Percentiles rank a stretch among this genome's conserved stretches.
phyloP scores from a whole-genome alignment of 164 flowering plant species.

The Nelumbo lutea region DNA sequence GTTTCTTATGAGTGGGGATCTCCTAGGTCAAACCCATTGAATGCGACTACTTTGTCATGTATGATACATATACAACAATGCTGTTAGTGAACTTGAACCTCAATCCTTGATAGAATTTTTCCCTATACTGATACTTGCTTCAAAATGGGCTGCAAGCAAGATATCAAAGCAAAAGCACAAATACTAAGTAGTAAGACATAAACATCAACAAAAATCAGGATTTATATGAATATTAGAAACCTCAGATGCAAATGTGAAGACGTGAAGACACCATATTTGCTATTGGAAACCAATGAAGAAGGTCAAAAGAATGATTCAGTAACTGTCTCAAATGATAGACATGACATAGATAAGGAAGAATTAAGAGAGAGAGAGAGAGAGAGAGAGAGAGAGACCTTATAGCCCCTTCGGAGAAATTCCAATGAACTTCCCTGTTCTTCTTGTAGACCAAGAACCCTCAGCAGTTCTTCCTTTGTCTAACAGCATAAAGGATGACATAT shows the following conservation, averaged over 20 bases:
- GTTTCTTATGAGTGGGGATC: background rate
- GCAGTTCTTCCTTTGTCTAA: slow-evolving; percentile 91
- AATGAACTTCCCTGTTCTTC: slow-evolving; percentile 95
- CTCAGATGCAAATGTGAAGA: no score
- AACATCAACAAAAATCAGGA: background rate
- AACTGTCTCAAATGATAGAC: background rate
- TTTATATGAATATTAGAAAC: background rate
- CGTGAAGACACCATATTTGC: no score
- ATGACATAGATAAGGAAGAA: background rate
- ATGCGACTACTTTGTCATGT: background rate
- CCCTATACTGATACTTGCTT: background rate
- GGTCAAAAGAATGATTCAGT: no score
- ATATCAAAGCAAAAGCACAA: background rate
- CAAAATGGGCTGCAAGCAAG: background rate
- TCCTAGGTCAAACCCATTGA: background rate
- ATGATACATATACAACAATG: background rate
- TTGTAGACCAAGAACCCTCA: slow-evolving; percentile 89
- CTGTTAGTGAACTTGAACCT: background rate
- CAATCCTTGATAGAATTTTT: background rate
- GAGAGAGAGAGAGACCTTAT: slow-evolving; percentile 52
- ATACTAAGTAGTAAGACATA: background rate
- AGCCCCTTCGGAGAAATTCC: slow-evolving; percentile 88
- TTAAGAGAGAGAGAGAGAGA: background rate
- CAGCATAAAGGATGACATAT: background rate
- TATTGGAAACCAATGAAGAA: no score